These are phyloP conservation scores for Tetrastigma voinierianum DNA, from an alignment of 164 flowering plant species.

Conservation along the genomic window DNA sequence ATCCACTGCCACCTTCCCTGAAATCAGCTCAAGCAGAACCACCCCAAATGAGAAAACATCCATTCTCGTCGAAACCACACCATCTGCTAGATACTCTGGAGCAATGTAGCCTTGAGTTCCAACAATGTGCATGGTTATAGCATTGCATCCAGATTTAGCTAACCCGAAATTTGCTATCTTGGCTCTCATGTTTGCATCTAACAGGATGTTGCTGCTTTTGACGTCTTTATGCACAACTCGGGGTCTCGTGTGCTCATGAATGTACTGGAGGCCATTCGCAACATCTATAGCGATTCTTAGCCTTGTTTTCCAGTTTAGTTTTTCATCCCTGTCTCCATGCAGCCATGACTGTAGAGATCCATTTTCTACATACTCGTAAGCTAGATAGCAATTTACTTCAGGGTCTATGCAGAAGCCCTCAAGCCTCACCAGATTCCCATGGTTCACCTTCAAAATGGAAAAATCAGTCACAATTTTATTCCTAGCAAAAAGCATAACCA, in stretches of 20 bases:
- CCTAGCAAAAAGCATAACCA: no score
- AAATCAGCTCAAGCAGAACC: conserved; percentile 78
- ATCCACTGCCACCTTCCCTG: conserved; percentile 65
- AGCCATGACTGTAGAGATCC: conserved; percentile 85
- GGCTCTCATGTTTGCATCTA: conserved; percentile 77
- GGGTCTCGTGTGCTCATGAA: conserved; percentile 87
- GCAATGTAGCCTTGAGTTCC: conserved; percentile 99
- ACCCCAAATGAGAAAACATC: conserved; percentile 93
- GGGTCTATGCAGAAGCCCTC: conserved; percentile 88
- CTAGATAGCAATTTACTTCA: conserved; percentile 65
- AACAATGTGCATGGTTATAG: conserved; percentile 83
- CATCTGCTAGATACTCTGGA: conserved; percentile 80
- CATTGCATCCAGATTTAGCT: conserved; percentile 88
- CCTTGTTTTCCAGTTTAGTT: conserved; percentile 73
- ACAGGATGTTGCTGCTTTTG: conserved; percentile 83
- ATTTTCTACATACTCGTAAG: conserved; percentile 80
- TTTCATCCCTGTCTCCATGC: conserved; percentile 30
- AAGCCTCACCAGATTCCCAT: conserved; percentile 79
- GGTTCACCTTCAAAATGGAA: conserved; percentile 70
- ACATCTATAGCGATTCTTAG: conserved; percentile 73
- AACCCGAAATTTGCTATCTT: conserved; percentile 91
- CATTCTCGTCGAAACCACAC: conserved; percentile 76
- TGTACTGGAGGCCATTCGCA: conserved; percentile 87
- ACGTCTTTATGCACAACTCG: conserved; percentile 88
- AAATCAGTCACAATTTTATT: not conserved